These are phyloP conservation scores for Stereum hirsutum DNA, from an alignment of 1,284 basidiomycete genomes.

Conservation along the genomic window DNA sequence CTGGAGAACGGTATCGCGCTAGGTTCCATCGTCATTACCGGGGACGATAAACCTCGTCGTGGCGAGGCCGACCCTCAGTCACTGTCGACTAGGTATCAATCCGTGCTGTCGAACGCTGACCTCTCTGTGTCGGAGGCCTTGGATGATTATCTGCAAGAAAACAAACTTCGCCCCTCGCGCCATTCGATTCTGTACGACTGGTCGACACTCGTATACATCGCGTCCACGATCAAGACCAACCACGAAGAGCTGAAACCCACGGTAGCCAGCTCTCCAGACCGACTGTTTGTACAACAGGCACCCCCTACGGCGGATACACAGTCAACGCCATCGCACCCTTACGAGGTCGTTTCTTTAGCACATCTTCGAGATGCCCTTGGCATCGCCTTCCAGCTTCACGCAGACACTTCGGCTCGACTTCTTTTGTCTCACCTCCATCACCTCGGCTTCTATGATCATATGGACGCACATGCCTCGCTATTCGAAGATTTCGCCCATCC, in stretches of 20 bases:
- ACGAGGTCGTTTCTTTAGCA: constrained; percentile 47
- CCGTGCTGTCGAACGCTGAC: constrained; percentile 31
- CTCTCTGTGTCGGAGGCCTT: constrained; percentile 34
- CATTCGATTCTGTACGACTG: constrained; percentile 57
- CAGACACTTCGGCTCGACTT: constrained; percentile 40
- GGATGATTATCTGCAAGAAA: constrained; percentile 45
- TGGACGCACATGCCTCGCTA: constrained; percentile 27
- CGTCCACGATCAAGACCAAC: constrained; percentile 46
- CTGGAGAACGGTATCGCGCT: constrained; percentile 55
- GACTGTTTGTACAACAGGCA: constrained; percentile 29
- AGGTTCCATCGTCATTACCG: constrained; percentile 45
- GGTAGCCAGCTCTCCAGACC: constrained; percentile 25
- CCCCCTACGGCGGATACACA: constrained; percentile 11
- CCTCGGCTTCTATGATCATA: constrained; percentile 48
- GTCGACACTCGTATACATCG: constrained; percentile 51
- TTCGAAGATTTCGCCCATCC: constrained; percentile 24
- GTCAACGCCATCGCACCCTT: constrained; percentile 31
- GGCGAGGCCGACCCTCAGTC: constrained; percentile 54
- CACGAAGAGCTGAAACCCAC: constrained; percentile 16
- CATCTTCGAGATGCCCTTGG: constrained; percentile 57
- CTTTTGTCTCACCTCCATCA: constrained; percentile 52
- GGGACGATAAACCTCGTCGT: constrained; percentile 17
- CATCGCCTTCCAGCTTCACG: constrained; percentile 44
- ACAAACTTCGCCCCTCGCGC: constrained; percentile 25
- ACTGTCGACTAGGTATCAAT: constrained; percentile 40